Percentiles rank a stretch among this genome's conserved stretches.
Conservation (phyloP, 306 rosid species). For the Oemleria cerasiformis region DNA sequence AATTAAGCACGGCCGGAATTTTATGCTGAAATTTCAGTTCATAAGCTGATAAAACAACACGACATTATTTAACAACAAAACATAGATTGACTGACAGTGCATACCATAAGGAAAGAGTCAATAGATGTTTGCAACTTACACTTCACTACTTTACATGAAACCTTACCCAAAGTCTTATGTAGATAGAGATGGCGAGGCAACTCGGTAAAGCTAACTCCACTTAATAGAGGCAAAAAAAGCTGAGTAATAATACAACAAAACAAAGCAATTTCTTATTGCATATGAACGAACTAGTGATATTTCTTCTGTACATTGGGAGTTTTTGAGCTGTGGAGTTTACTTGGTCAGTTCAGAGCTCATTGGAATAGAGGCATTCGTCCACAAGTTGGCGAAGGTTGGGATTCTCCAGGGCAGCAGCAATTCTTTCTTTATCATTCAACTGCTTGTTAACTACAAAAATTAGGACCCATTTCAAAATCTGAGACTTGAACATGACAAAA, state of each 20-base stretch:
- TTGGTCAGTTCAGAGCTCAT: slow-evolving; percentile 75
- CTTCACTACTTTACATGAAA: neutral
- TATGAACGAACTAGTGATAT: slow-evolving; percentile 18
- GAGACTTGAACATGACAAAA: slow-evolving; percentile 3
- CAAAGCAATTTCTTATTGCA: slow-evolving; percentile 27
- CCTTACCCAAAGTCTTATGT: neutral
- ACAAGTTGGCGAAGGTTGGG: slow-evolving; percentile 97
- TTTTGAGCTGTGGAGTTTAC: slow-evolving; percentile 13
- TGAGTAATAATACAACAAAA: neutral
- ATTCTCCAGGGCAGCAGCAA: slow-evolving; percentile 95
- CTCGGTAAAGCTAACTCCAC: neutral
- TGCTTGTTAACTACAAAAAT: slow-evolving; percentile 78
- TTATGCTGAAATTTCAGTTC: neutral
- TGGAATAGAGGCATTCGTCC: slow-evolving; percentile 85
- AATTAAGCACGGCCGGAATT: neutral
- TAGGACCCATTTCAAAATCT: slow-evolving; percentile 5
- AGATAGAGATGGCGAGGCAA: neutral
- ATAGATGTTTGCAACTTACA: neutral
- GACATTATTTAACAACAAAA: neutral
- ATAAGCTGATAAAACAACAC: neutral
- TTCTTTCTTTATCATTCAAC: slow-evolving; percentile 91
- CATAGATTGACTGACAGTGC: neutral
- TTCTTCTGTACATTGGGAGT: slow-evolving; percentile 27
- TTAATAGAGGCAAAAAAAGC: neutral
- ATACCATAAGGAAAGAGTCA: neutral